phyloP scores from a whole-genome alignment of 441 rosid genomes.

The Aleurites moluccanus region DNA sequence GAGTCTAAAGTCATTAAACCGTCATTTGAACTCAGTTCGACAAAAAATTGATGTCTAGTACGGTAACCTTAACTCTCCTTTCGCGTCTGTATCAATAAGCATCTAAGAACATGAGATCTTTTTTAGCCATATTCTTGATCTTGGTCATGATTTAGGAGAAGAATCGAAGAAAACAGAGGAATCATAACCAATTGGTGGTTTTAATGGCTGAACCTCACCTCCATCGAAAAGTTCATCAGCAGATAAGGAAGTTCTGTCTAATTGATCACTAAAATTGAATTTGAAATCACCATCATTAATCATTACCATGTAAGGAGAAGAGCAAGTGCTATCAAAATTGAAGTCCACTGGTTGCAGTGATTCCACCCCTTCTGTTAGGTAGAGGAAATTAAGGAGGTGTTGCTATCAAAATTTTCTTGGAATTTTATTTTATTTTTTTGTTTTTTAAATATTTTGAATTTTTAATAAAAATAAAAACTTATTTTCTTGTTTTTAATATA shows the following conservation, averaged over 20 bases:
- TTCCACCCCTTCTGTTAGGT: slow-evolving; percentile 41
- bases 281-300: slow-evolving; percentile 52
- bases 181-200: slow-evolving; percentile 43
- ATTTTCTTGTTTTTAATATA: too few relatives aligned
- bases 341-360: slow-evolving; percentile 44
- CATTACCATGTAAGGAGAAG: slow-evolving; percentile 64
- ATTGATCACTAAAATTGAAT: slow-evolving; percentile 79
- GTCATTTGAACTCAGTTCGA: too few relatives aligned
- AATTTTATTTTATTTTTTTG: too few relatives aligned
- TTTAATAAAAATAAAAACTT: too few relatives aligned
- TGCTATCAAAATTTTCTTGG: background rate
- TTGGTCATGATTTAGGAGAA: slow-evolving; percentile 42
- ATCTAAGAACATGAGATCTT: too few relatives aligned
- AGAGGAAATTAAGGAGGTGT: background rate
- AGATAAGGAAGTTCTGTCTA: slow-evolving; percentile 64
- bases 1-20: too few relatives aligned
- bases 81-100: too few relatives aligned
- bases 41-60: too few relatives aligned
- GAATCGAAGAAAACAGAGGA: slow-evolving; percentile 29
- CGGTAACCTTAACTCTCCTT: too few relatives aligned
- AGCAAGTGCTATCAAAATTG: slow-evolving; percentile 66
- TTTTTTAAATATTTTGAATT: too few relatives aligned
- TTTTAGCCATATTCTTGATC: slow-evolving; percentile 32
- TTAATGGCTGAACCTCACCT: slow-evolving; percentile 76
- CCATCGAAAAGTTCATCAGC: slow-evolving; percentile 89